Base-by-base conservation (phyloP, 129 eudicot genomes). In the Chrysanthemum lavandulifolium region DNA sequence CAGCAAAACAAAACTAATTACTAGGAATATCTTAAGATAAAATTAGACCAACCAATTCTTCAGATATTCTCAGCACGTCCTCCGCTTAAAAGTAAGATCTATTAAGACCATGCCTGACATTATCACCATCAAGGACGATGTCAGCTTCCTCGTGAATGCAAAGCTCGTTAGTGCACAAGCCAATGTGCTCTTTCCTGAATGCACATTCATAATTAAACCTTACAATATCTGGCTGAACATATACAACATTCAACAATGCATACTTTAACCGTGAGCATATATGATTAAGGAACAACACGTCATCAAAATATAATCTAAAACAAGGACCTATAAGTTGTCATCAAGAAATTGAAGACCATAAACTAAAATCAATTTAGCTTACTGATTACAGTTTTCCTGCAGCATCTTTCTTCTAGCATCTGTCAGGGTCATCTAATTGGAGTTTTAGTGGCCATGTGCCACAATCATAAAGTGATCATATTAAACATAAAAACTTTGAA, bases 41-140 rank as follows among this genome's bases (percentile, higher is more conserved):
- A 16, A 59, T 12, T 53, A n/a, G 72, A 81, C 97, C 40, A 50
- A 94, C 99, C 99, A 53, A 86, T 86, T 79, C 99, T 88, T 59
- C 99, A 76, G 43, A 94, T 90, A 73, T 94, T 94, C 80, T 94
- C 99, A 23, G 79, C 88, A 69, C 99, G 73, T 94, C 97, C 77
- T 90, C 97, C 36, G 97, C 83, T 80, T 82, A 67, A 94, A 94
- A 78, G 88, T 84, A 55, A 94, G 97, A 78, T 94, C 89, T 68
- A 77, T 94, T 94, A 27, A 94, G 87, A 78, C 99, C 99, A 76
- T 94, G 97, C 78, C 99, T 87, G 77, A 91, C 84, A 82, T 94
- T 94, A 81, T 94, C 99, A 80, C 99, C 99, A 72, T 94, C 99
- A 56, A 94, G 99, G 72, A 94, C 72, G 72, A 94, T 11, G 97